Evolutionary conservation across 768 basidiomycete genomes (phyloP), one percentile per base, ranked within the genome.

Genomic region (Boletus subparvulus): DNA sequence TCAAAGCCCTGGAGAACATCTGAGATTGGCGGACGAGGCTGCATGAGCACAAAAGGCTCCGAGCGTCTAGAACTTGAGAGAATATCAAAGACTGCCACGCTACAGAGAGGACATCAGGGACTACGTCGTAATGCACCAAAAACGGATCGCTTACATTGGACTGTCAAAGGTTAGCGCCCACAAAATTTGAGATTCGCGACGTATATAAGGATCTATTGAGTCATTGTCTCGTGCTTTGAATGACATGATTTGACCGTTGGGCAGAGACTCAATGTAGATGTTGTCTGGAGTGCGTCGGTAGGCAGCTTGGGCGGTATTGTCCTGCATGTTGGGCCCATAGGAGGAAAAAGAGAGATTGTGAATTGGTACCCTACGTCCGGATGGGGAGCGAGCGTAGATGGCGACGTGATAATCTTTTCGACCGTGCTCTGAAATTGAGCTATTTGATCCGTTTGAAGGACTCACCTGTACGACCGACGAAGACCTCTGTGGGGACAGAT

Each of bases 311-410:
- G 86, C 65, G 9, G 81, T 74, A 60, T 81, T 83, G 68, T 95
- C 92, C 71, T 88, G 86, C 66, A 89, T 93, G 69, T 95, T 95
- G 6, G 96, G 94, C 0, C 94, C 92, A 70, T 98, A 98, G 0
- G 87, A 84, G 0, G 95, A 96, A 72, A 94, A 97, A 0, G 87
- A 85, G 16, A 98, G 81, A 51, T 90, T 90, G 64, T 98, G 96
- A 13, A 84, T 76, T 21, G 80, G 82, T 7, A 80, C 67, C 17
- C 67, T 71, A 9, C 70, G 69, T 24, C 71, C 68, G 4, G 73
- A 69, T 5, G 71, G 58, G 2, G 75, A 65, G 21, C 82, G 82
- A 14, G 86, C 81, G 70, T 87, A 85, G 50, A 98, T 94, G 40
- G 90, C 83, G 53, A 99, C 84, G 58, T 91, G 85, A 66, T 98